These are phyloP conservation scores for Triticum monococcum DNA, from an alignment of 176 grass and related monocot species.

Conservation along the genomic window DNA sequence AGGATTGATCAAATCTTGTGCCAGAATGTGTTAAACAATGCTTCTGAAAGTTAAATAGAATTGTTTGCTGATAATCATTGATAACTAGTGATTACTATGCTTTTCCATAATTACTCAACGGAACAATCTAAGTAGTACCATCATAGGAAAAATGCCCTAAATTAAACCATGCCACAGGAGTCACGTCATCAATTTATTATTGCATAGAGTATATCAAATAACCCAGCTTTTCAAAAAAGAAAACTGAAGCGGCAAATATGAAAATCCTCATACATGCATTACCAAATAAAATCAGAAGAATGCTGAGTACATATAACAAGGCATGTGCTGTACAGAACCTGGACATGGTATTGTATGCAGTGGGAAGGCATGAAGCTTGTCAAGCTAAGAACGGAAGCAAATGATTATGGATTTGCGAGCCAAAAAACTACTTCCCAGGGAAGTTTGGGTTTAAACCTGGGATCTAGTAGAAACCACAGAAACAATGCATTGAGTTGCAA, in stretches of 20 bases:
- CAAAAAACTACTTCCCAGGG: background rate
- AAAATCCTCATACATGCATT: background rate
- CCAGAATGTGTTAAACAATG: background rate
- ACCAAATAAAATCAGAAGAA: background rate
- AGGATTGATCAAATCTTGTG: background rate
- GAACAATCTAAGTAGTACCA: background rate
- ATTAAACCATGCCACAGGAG: background rate
- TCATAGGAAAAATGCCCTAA: background rate
- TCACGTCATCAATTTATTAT: background rate
- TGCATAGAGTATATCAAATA: conserved; percentile 6
- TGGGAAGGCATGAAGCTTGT: background rate
- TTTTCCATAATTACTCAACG: background rate
- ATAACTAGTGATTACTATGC: background rate
- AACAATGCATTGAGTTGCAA: background rate
- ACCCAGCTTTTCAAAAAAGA: background rate
- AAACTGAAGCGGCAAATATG: background rate
- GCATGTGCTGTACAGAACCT: background rate
- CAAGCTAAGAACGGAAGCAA: background rate
- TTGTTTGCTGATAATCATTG: background rate
- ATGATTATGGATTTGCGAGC: background rate
- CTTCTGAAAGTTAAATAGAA: background rate
- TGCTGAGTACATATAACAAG: background rate
- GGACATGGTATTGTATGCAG: background rate
- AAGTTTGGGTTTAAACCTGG: background rate
- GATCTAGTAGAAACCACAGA: background rate